A percentile compares a stretch with the other conserved stretches of the same genome.
Evolutionary conservation across 345 rosid genomes (phyloP).

Genomic region (Brassica cretica): DNA sequence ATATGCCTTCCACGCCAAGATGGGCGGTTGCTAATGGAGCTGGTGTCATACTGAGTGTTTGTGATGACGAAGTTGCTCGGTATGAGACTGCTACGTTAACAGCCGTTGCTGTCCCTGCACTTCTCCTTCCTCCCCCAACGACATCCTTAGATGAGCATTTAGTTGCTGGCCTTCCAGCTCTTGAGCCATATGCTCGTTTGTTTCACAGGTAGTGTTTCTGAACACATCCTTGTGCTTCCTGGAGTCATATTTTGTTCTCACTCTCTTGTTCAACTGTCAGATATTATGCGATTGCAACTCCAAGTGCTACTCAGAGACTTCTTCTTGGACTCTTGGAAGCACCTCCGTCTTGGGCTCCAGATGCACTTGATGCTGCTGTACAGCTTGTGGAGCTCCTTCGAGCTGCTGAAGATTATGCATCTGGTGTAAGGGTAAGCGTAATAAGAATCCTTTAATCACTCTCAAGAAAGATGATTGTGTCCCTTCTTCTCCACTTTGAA

Average conservation of each 20-base stretch:
- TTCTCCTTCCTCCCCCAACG: slow-evolving; percentile 95
- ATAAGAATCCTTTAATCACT: too few relatives aligned
- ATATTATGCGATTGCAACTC: slow-evolving; percentile 95
- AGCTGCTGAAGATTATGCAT: slow-evolving; percentile 95
- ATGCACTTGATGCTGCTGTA: slow-evolving; percentile 99
- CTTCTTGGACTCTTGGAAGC: slow-evolving; percentile 98
- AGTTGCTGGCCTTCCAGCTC: slow-evolving; percentile 97
- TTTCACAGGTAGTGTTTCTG: slow-evolving; percentile 72
- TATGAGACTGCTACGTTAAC: slow-evolving; percentile 93
- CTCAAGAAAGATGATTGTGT: too few relatives aligned
- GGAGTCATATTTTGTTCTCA: slow-evolving; percentile 12
- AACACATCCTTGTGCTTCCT: slow-evolving; percentile 16
- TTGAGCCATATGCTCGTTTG: slow-evolving; percentile 93
- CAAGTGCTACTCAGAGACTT: slow-evolving; percentile 97
- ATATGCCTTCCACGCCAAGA: slow-evolving; percentile 88
- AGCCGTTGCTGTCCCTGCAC: slow-evolving; percentile 97
- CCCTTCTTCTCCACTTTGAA: not conserved
- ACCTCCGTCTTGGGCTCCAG: slow-evolving; percentile 99
- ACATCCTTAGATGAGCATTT: slow-evolving; percentile 93
- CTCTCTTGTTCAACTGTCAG: slow-evolving; percentile 45
- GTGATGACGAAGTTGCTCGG: slow-evolving; percentile 96
- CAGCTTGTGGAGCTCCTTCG: slow-evolving; percentile 99
- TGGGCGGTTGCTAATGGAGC: slow-evolving; percentile 99
- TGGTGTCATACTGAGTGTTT: slow-evolving; percentile 93
- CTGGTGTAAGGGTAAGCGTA: slow-evolving; percentile 76